Conservation (phyloP, 371 early-diverging fungal species). For the Hamiltosporidium tvaerminnensis region DNA sequence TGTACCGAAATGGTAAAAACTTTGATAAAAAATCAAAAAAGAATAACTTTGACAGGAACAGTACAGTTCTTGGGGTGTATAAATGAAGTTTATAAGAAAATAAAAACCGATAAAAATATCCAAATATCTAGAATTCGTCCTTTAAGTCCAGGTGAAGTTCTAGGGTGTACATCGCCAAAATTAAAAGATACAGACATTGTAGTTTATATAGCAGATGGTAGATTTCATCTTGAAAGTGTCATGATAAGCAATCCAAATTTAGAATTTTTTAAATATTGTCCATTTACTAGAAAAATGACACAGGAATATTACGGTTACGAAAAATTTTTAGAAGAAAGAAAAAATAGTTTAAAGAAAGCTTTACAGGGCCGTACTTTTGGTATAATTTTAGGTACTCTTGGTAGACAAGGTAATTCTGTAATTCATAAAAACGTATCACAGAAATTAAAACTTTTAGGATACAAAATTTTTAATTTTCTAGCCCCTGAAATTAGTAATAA, state of each 20-base stretch:
- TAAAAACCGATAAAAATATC: slow-evolving; percentile 58
- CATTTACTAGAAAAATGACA: slow-evolving; percentile 73
- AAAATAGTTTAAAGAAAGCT: slow-evolving; percentile 60
- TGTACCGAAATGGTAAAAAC: slow-evolving; percentile 67
- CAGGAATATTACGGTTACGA: slow-evolving; percentile 75
- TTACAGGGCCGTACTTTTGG: slow-evolving; percentile 63
- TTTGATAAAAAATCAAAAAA: slow-evolving; percentile 52
- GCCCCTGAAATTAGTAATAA: slow-evolving; percentile 46
- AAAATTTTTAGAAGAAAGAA: slow-evolving; percentile 69
- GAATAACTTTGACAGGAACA: slow-evolving; percentile 71
- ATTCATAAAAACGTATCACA: slow-evolving; percentile 59
- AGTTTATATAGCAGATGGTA: slow-evolving; percentile 72
- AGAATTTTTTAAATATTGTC: slow-evolving; percentile 85
- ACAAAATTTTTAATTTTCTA: slow-evolving; percentile 30
- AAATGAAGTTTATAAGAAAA: slow-evolving; percentile 59
- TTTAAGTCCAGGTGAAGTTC: slow-evolving; percentile 81
- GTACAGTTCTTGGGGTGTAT: slow-evolving; percentile 84
- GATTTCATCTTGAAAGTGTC: slow-evolving; percentile 94
- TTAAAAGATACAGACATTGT: slow-evolving; percentile 56
- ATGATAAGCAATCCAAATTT: slow-evolving; percentile 89
- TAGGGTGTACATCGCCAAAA: slow-evolving; percentile 94
- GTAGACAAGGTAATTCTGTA: slow-evolving; percentile 84
- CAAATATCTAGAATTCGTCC: slow-evolving; percentile 78
- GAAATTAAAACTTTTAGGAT: slow-evolving; percentile 9
- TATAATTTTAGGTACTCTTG: slow-evolving; percentile 79